Conservation (phyloP, 495 filamentous ascomycete species). For the Amorphotheca resinae region DNA sequence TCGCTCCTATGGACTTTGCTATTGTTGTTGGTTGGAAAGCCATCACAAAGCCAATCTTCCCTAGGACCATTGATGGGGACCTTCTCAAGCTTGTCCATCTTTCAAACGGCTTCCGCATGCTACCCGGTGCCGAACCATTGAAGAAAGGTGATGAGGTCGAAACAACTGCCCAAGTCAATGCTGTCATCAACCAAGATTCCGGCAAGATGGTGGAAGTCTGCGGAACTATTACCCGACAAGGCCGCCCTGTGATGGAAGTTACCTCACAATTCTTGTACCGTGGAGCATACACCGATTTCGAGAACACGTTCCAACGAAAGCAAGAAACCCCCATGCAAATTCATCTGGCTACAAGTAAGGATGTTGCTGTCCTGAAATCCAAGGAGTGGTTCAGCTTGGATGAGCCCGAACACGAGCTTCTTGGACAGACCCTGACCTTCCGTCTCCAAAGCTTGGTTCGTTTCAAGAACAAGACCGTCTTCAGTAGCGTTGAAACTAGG, state of each 20-base stretch:
- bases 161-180: slow-evolving; percentile 92
- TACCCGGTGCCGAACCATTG: slow-evolving; percentile 85
- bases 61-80: slow-evolving; percentile 85
- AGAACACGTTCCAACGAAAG: slow-evolving; percentile 98
- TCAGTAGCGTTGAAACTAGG: slow-evolving; percentile 82
- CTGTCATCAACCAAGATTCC: slow-evolving; percentile 93
- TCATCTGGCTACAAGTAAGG: slow-evolving; percentile 71
- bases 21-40: slow-evolving; percentile 99
- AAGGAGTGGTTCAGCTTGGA: slow-evolving; percentile 93
- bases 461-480: slow-evolving; percentile 91
- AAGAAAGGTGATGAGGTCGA: slow-evolving; percentile 88
- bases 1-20: slow-evolving; percentile 97
- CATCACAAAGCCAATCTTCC: slow-evolving; percentile 97
- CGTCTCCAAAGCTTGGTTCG: slow-evolving; percentile 78
- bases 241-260: slow-evolving; percentile 91
- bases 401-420: slow-evolving; percentile 61
- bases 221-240: slow-evolving; percentile 82
- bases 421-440: slow-evolving; percentile 92
- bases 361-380: slow-evolving; percentile 83
- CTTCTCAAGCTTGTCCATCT: slow-evolving; percentile 89
- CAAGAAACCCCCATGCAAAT: slow-evolving; percentile 91
- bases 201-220: slow-evolving; percentile 99
- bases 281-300: slow-evolving; percentile 80
- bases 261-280: slow-evolving; percentile 97
- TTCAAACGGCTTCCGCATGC: slow-evolving; percentile 95